phyloP scores from a whole-genome alignment of 1,284 basidiomycete species.

The Phlebopus sp. region DNA sequence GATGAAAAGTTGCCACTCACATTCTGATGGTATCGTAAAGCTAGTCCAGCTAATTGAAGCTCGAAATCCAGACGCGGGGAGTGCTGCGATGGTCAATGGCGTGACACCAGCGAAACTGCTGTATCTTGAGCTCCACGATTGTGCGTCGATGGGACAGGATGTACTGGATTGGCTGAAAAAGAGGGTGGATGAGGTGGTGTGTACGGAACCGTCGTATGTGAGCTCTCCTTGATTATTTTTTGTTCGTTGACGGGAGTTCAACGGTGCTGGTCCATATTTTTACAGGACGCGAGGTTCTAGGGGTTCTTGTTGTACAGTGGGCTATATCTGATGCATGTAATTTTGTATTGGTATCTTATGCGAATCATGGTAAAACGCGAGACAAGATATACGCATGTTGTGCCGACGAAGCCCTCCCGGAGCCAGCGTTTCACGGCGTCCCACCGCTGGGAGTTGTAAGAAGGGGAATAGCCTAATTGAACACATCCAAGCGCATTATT shows the following conservation, averaged over 20 bases:
- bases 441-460: too few species aligned
- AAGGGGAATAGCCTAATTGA: not conserved
- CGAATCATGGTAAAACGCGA: not conserved
- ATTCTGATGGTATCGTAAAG: conserved; percentile 59
- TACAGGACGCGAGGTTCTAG: conserved; percentile 10
- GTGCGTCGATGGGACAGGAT: conserved; percentile 58
- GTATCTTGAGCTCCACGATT: conserved; percentile 61
- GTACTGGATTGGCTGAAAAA: conserved; percentile 61
- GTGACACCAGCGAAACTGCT: conserved; percentile 49
- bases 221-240: conserved; percentile 18
- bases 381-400: too few species aligned
- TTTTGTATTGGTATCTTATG: conserved; percentile 27
- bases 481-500: conserved; percentile 10
- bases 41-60: conserved; percentile 66
- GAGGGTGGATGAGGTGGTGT: conserved; percentile 56
- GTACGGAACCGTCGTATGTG: conserved; percentile 47
- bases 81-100: conserved; percentile 30
- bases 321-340: conserved; percentile 2
- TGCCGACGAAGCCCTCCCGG: too few species aligned
- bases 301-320: conserved; percentile 2
- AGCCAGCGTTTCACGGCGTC: too few species aligned
- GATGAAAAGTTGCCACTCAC: conserved; percentile 58
- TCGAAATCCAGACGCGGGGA: conserved; percentile 53
- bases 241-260: not conserved
- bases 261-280: conserved; percentile 6